Percentiles rank a stretch among this genome's conserved stretches.
These are phyloP conservation scores for Boletus coccyginus DNA, from an alignment of 768 basidiomycete genomes.

Conservation along the genomic window DNA sequence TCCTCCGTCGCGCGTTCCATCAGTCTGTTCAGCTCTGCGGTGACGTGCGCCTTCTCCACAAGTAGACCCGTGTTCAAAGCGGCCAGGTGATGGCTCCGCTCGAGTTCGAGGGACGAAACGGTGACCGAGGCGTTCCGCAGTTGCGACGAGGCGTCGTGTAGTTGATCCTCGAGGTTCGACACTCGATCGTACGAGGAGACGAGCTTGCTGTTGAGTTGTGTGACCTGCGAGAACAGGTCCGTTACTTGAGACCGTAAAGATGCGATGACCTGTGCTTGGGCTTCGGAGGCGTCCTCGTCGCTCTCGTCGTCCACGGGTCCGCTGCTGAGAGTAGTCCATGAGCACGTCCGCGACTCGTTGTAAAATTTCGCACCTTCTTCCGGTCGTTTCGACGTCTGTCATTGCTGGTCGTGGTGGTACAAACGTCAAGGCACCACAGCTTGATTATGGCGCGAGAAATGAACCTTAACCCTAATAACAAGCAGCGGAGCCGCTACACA, in stretches of 20 bases:
- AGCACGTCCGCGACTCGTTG: conserved; percentile 1
- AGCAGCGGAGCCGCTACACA: too few relatives aligned
- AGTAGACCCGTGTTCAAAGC: conserved; percentile 88
- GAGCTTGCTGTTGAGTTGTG: conserved; percentile 88
- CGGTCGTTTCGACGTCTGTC: conserved; percentile 6
- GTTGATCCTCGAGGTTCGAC: conserved; percentile 88
- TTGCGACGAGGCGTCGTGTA: conserved; percentile 64
- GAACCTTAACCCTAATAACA: conserved; percentile 17
- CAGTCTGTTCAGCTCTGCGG: conserved; percentile 84
- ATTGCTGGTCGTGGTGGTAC: conserved; percentile 7
- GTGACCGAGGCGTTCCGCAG: conserved; percentile 60
- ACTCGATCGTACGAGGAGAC: conserved; percentile 90
- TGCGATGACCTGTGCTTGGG: conserved; percentile 79
- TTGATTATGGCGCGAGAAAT: neutral
- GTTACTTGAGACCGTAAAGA: conserved; percentile 79
- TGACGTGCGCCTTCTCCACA: conserved; percentile 90
- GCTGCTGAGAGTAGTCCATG: conserved; percentile 1
- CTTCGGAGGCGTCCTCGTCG: conserved; percentile 46
- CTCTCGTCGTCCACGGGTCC: conserved; percentile 11
- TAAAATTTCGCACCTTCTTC: conserved; percentile 13
- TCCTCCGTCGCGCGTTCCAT: conserved; percentile 97
- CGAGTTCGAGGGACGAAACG: conserved; percentile 77
- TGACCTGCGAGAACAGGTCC: conserved; percentile 87
- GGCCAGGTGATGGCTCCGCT: conserved; percentile 83
- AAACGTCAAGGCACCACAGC: neutral